Conservation (phyloP, 2,329 filamentous ascomycete species). For the Anisogramma anomala region DNA sequence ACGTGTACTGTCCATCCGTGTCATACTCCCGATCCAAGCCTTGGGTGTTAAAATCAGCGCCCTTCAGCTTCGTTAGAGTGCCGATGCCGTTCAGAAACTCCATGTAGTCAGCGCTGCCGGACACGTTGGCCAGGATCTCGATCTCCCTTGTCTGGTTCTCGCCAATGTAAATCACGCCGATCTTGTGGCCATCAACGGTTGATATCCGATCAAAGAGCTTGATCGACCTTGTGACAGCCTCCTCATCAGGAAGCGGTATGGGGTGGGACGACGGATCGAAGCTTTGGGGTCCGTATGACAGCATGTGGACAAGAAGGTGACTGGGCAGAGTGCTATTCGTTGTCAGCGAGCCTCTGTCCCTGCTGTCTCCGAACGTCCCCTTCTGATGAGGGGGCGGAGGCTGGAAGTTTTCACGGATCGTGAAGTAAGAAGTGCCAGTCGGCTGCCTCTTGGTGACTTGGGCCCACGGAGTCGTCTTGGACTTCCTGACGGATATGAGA, state of each 20-base stretch:
- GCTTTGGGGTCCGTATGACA: conserved; percentile 50
- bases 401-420: conserved; percentile 47
- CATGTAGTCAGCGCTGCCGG: conserved; percentile 78
- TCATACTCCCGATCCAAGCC: conserved; percentile 71
- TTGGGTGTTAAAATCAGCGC: conserved; percentile 82
- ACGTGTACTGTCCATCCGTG: conserved; percentile 74
- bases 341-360: conserved; percentile 39
- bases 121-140: conserved; percentile 78
- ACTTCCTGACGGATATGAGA: conserved; percentile 63
- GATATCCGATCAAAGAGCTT: conserved; percentile 75
- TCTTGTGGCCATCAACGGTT: conserved; percentile 88
- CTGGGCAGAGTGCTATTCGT: conserved; percentile 58
- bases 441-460: conserved; percentile 61
- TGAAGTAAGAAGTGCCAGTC: conserved; percentile 52
- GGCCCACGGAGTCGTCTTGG: conserved; percentile 53
- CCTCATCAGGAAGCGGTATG: conserved; percentile 61
- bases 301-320: conserved; percentile 58
- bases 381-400: conserved; percentile 47
- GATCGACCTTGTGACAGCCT: conserved; percentile 62
- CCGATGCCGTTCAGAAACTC: conserved; percentile 75
- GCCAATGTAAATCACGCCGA: conserved; percentile 87
- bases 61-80: conserved; percentile 67
- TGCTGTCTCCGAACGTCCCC: conserved; percentile 33
- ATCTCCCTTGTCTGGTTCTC: conserved; percentile 72
- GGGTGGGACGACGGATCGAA: conserved; percentile 50